Base-by-base conservation (phyloP, 768 basidiomycete species). In the Leccinum arenicola region DNA sequence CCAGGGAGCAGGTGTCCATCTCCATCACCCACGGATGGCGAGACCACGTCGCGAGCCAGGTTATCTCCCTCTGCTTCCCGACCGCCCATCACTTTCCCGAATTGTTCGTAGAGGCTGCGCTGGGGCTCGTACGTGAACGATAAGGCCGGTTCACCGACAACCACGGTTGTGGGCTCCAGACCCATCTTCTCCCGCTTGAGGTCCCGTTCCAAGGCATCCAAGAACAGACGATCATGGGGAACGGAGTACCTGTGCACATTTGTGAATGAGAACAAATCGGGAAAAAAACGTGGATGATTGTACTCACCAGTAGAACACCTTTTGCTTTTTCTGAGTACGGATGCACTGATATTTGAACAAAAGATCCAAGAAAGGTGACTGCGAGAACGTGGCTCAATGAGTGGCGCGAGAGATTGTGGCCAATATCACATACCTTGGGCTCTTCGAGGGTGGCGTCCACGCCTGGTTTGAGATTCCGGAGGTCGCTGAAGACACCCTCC, bases 331-430 rank as follows among this genome's bases (percentile, higher is more conserved):
- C 73, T 98, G 95, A 1, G 95, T 98, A 40, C 95, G 86, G 64
- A 98, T 97, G 71, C 95, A 96, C 70, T 95, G 93, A 66, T 91
- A 95, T 73, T 95, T 95, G 84, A 97, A 97, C 10, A 98, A 77
- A 27, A 95, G 81, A 66, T 98, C 95, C 17, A 98, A 80, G 76
- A 98, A 95, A 0, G 91, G 89, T 50, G 92, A 91, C 95, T 96
- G 68, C 10, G 14, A 59, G 11, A 47, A 29, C 21, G 23, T 63
- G 47, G 49, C 55, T 45, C 12, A 23, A 45, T 12, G 23, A 23
- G 56, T 45, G n/a, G 15, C 33, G 29, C 12, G 52, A 23, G 54
- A 48, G 35, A n/a, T n/a, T 50, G 57, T 55, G 54, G 52, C 21
- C 7, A 19, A 11, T 6, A 58, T 19, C 45, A 76, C 84, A 47